Evolutionary conservation across 805 yeast species (phyloP), one percentile per base, ranked within the genome.

Genomic region (Tetrapisispora arboricola): DNA sequence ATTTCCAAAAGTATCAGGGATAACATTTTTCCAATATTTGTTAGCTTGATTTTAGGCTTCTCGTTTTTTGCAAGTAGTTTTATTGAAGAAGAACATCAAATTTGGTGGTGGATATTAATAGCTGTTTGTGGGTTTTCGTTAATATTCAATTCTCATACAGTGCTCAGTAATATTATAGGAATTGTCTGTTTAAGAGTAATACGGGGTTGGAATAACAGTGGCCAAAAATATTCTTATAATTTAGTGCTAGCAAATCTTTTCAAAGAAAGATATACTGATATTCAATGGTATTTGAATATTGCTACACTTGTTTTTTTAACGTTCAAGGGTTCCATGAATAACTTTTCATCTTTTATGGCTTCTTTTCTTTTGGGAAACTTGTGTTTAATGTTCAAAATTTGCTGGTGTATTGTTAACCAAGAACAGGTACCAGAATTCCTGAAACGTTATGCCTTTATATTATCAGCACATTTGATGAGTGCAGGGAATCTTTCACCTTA

Each of bases 1-100:
- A 22, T 27, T 20, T 19, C 40, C 11, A 17, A 21, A 4, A 12
- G 30, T 9, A 15, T 41, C 12, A 43, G 44, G 3, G 2, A 10
- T 12, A 34, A 36, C 13, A 4, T 51, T 43, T 5, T 47, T 44
- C 10, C 51, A 53, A 24, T 58, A 51, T 16, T 38, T 41, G 42
- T 54, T 54, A 50, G 65, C 16, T 32, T 70, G 30, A 36, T 66
- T 0, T 70, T 78, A 40, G 72, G 80, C 3, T 28, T 67, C 0
- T 70, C 84, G 0, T 70, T 80, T 48, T 85, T 88, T 63, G 95
- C 88, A 10, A 85, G 94, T 45, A 88, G 95, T 21, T 68, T 88
- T 43, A 82, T 92, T 15, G 98, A 92, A 54, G 98, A 92, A 58
- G 98, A 92, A 55, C 94, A 92, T 55, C 96, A 88, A 55, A 60